phyloP scores from a whole-genome alignment of 78 protist genomes.

The Blattamonas nauphoetae region DNA sequence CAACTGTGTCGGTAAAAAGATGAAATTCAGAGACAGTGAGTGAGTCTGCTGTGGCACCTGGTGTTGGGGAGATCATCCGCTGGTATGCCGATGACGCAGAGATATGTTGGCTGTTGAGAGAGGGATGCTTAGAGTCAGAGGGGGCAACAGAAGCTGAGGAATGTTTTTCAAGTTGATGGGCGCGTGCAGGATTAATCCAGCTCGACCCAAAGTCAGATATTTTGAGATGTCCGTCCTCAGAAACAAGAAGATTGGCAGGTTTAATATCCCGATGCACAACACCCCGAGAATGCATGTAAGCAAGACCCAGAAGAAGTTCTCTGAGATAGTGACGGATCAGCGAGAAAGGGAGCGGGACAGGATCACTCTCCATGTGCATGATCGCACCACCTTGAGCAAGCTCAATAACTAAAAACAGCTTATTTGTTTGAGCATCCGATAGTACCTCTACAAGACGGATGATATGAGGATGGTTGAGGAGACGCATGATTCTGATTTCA shows the following conservation, averaged over 20 bases:
- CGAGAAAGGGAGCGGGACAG: background rate
- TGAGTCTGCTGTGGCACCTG: too few species aligned
- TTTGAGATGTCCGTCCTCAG: background rate
- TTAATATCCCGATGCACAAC: background rate
- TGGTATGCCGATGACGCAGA: too few species aligned
- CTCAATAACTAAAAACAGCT: background rate
- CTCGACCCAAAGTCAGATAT: background rate
- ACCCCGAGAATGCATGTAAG: background rate
- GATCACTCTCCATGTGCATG: background rate
- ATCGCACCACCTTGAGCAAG: background rate
- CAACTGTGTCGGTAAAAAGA: conserved; percentile 6
- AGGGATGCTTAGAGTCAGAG: too few species aligned
- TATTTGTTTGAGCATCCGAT: background rate
- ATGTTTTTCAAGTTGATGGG: too few species aligned
- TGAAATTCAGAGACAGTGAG: too few species aligned
- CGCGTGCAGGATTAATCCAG: background rate
- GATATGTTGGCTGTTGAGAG: too few species aligned
- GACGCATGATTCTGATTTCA: background rate
- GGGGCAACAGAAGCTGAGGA: too few species aligned
- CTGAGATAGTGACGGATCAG: background rate
- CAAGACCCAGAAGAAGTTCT: background rate
- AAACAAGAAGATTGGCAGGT: background rate
- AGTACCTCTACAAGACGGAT: background rate
- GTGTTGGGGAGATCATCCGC: too few species aligned
- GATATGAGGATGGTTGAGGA: background rate